phyloP scores from a whole-genome alignment of 2,329 filamentous ascomycete species.

The Aureobasidium leucospermi region DNA sequence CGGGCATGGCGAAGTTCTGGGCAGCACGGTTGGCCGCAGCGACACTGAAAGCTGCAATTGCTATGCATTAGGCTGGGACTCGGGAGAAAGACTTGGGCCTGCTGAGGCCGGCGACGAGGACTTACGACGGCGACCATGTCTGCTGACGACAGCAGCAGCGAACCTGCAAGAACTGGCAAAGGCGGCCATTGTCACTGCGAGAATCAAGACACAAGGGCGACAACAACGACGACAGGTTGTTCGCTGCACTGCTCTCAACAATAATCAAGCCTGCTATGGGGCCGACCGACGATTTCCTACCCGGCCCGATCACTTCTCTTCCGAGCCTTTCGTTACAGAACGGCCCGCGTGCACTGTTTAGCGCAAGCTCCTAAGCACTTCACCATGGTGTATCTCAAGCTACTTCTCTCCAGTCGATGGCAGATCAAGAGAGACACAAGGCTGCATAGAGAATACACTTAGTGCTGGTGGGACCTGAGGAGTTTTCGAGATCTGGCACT shows the following conservation, averaged over 20 bases:
- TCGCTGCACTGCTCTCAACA: slow-evolving; percentile 4
- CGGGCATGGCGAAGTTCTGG: slow-evolving; percentile 86
- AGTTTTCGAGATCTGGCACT: too few species aligned
- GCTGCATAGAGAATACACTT: too few species aligned
- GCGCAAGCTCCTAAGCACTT: too few species aligned
- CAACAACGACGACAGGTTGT: slow-evolving; percentile 1
- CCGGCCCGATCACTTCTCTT: neutral
- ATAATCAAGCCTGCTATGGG: slow-evolving; percentile 1
- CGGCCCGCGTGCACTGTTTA: too few species aligned
- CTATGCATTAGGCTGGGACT: neutral
- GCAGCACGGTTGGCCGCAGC: slow-evolving; percentile 45
- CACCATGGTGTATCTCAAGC: too few species aligned
- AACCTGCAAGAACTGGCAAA: slow-evolving; percentile 11
- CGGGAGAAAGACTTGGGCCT: neutral
- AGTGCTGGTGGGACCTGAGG: too few species aligned
- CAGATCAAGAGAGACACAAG: too few species aligned
- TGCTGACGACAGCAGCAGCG: slow-evolving; percentile 5
- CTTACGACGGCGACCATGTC: slow-evolving; percentile 12
- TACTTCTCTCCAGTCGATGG: too few species aligned
- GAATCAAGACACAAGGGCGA: neutral
- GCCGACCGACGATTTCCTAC: neutral
- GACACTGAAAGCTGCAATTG: slow-evolving; percentile 13
- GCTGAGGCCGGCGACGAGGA: neutral
- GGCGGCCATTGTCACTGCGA: neutral
- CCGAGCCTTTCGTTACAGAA: neutral